These are phyloP conservation scores for Takashimella koratensis DNA, from an alignment of 1,284 basidiomycete species.

Conservation along the genomic window DNA sequence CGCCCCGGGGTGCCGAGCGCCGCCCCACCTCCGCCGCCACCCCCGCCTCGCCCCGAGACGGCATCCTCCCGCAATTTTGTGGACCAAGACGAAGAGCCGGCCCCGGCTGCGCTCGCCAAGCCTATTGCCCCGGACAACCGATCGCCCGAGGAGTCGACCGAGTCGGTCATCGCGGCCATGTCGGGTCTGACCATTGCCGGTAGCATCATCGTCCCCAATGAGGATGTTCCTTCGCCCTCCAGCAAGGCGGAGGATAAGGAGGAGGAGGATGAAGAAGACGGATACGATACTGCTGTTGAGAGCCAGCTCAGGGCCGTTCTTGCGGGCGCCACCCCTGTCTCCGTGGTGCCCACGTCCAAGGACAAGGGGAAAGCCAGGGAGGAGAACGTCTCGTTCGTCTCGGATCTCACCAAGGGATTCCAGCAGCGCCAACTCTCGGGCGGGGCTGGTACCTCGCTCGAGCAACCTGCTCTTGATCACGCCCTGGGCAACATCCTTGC, in stretches of 20 bases:
- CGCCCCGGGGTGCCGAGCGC: neutral
- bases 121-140: constrained; percentile 22
- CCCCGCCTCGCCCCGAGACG: constrained; percentile 4
- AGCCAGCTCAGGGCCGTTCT: neutral
- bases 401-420: neutral
- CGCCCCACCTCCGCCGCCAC: neutral
- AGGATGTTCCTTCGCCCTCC: no score
- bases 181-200: neutral
- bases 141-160: constrained; percentile 10
- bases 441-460: no score
- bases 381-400: neutral
- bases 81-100: constrained; percentile 11
- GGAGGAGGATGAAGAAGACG: neutral
- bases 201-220: neutral
- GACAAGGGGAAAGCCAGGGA: neutral
- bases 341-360: neutral
- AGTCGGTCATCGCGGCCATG: no score
- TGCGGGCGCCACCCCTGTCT: no score
- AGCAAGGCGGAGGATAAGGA: neutral
- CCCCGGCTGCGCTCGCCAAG: constrained; percentile 9
- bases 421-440: neutral
- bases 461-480: no score
- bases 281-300: neutral
- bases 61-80: constrained; percentile 13
- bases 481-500: neutral